A percentile compares a stretch with the other conserved stretches of the same genome.
phyloP scores from a whole-genome alignment of 139 green algal species.

The Chlamydomonas sp. region DNA sequence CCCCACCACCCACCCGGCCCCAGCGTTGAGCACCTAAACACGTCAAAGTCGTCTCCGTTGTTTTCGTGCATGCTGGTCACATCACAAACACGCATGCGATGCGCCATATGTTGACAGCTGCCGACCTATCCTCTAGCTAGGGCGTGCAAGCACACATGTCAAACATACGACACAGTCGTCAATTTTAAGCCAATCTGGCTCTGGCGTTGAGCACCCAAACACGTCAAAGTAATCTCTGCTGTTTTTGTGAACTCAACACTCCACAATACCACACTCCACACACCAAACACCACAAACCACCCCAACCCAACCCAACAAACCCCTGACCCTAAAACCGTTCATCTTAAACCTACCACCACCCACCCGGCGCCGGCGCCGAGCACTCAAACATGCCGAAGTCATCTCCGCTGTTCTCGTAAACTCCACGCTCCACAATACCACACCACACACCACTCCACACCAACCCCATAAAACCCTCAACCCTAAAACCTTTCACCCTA shows the following conservation, averaged over 20 bases:
- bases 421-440: too few species aligned
- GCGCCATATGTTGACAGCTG: not conserved
- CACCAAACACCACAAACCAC: not conserved
- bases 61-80: not conserved
- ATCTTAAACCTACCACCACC: too few species aligned
- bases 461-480: too few species aligned
- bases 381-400: constrained; percentile 38
- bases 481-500: too few species aligned
- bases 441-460: not conserved
- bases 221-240: not conserved
- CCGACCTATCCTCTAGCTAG: too few species aligned
- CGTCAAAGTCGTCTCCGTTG: constrained; percentile 1
- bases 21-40: constrained; percentile 24
- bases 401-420: constrained; percentile 17
- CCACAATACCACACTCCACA: not conserved
- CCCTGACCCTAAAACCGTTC: not conserved
- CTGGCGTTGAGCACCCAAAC: constrained; percentile 26
- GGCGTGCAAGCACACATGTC: too few species aligned
- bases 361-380: not conserved
- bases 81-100: not conserved
- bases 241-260: not conserved
- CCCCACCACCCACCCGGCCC: constrained; percentile 12
- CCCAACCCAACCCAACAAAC: not conserved
- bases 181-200: constrained; percentile 13
- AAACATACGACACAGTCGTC: too few species aligned